Evolutionary conservation across 2,329 filamentous ascomycete genomes (phyloP).

Genomic region (Exophiala viscosa): DNA sequence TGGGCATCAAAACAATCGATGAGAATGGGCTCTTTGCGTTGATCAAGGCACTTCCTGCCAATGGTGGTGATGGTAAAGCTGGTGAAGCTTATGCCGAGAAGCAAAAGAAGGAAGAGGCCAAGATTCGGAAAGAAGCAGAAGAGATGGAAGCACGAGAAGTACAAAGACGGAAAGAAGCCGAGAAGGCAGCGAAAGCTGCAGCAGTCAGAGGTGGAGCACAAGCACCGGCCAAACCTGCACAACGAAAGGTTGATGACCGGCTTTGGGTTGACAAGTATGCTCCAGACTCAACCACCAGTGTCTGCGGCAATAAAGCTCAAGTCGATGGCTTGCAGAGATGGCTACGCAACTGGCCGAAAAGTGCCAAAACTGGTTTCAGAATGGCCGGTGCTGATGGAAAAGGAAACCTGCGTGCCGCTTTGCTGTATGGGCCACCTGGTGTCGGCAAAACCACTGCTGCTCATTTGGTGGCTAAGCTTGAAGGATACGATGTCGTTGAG

Average conservation of each 20-base stretch:
- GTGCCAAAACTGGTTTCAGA: slow-evolving; percentile 76
- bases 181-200: slow-evolving; percentile 42
- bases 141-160: slow-evolving; percentile 84
- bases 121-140: slow-evolving; percentile 71
- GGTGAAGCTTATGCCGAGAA: slow-evolving; percentile 83
- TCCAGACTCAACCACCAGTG: slow-evolving; percentile 76
- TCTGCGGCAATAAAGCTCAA: slow-evolving; percentile 87
- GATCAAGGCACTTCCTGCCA: slow-evolving; percentile 74
- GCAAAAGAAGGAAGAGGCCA: slow-evolving; percentile 77
- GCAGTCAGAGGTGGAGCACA: slow-evolving; percentile 39
- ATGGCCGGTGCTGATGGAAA: slow-evolving; percentile 78
- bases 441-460: slow-evolving; percentile 98
- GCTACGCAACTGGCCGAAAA: slow-evolving; percentile 77
- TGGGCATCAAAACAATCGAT: slow-evolving; percentile 85
- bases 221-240: slow-evolving; percentile 39
- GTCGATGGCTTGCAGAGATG: slow-evolving; percentile 88
- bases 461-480: slow-evolving; percentile 86
- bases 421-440: slow-evolving; percentile 90
- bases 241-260: slow-evolving; percentile 54
- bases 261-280: slow-evolving; percentile 97
- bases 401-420: slow-evolving; percentile 80
- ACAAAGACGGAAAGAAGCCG: slow-evolving; percentile 43
- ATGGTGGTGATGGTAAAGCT: slow-evolving; percentile 82
- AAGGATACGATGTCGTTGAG: slow-evolving; percentile 90
- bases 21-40: slow-evolving; percentile 88